Base-by-base conservation (phyloP, 176 grass and related monocot genomes). In the Neostapfia colusana region DNA sequence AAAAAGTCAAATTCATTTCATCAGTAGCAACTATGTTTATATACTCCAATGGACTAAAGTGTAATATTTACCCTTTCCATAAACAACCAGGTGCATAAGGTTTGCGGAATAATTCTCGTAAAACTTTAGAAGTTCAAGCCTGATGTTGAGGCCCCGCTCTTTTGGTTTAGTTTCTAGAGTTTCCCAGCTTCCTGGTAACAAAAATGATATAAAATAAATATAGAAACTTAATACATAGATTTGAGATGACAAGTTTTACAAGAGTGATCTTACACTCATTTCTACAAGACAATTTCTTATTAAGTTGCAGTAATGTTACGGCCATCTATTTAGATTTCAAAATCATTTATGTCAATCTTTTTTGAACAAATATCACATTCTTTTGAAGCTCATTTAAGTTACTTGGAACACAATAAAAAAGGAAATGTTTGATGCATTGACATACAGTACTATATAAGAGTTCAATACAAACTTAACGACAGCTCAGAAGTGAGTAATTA, bases 81-180 rank as follows among this genome's bases (percentile, higher is more conserved):
- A 98, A 59, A 98, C 91, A 81, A 89, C 89, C 80, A 98, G 95
- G 76, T 90, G 89, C 95, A 98, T 98, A 79, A 98, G 70, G 53
- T 98, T 94, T 61, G 95, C 87, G 26, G 95, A 98, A 92, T 98
- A 98, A 48, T 88, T 89, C 28, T 92, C 73, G 0, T 98, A 98
- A 74, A 98, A 92, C 87, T 89, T 93, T 58, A 96, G 49, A 69
- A 98, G 89, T 59, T 94, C 91, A 76, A 78, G 67, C 74, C 91
- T 98, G 63, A 90, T 92, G 81, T 98, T 87, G 61, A 98, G 59
- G 45, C 91, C 89, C 80, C 84, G 91, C 69, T 71, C 88, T 88
- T 90, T 31, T 48, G 89, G 87, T 75, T 88, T 85, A 80, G 70
- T 93, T 65, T 92, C 91, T 68, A 98, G 81, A 67, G 95, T 98